These are phyloP conservation scores for Quercus agrifolia DNA, from an alignment of 306 rosid genomes.

Conservation along the genomic window DNA sequence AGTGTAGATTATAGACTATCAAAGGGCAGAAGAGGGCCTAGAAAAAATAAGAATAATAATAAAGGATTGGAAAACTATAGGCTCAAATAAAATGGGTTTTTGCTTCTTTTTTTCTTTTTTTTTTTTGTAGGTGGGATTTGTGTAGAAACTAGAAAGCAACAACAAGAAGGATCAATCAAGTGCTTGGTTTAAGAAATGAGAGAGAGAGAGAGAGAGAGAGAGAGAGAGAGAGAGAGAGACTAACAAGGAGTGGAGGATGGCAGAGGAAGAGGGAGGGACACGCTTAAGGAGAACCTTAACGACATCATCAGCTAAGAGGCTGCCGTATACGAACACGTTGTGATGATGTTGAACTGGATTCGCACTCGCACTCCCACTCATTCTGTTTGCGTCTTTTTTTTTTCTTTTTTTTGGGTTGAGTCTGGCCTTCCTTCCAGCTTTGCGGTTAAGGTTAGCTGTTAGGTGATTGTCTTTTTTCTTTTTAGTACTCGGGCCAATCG, in stretches of 20 bases:
- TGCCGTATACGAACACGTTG: slow-evolving; percentile 84
- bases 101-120: too few relatives aligned
- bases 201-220: not conserved
- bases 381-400: not conserved
- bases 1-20: not conserved
- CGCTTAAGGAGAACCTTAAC: slow-evolving; percentile 64
- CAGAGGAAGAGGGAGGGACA: slow-evolving; percentile 52
- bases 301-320: slow-evolving; percentile 79
- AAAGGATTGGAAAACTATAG: too few relatives aligned
- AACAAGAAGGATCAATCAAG: not conserved
- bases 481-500: too few relatives aligned
- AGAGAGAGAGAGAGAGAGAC: slow-evolving; percentile 13
- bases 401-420: too few relatives aligned
- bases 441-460: too few relatives aligned
- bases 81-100: too few relatives aligned
- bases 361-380: slow-evolving; percentile 20
- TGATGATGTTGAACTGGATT: slow-evolving; percentile 24
- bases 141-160: too few relatives aligned
- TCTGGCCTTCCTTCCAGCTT: too few relatives aligned
- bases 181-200: not conserved
- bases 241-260: slow-evolving; percentile 57
- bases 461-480: too few relatives aligned
- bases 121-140: too few relatives aligned
- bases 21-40: not conserved
- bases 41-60: not conserved